Evolutionary conservation across 2,329 filamentous ascomycete genomes (phyloP), one percentile per base, ranked within the genome.

Genomic region (Xylaria hypoxylon): DNA sequence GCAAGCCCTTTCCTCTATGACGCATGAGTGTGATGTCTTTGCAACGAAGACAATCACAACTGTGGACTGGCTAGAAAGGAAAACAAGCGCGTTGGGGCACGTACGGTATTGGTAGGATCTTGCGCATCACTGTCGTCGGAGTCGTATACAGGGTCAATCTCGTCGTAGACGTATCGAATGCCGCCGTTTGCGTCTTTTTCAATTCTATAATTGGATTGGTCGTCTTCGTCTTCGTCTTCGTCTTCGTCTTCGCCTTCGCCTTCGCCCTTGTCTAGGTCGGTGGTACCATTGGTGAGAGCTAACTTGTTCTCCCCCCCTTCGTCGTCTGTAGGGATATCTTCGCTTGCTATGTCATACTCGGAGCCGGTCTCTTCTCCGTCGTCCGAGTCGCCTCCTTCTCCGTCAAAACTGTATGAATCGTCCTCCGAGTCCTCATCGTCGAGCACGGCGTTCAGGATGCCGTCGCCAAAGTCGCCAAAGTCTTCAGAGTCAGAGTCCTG

Each of bases 121-220:
- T 91, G 89, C 3, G 90, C 90, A 78, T 97, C 95, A 2, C 92
- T 92, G 77, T 97, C 95, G 80, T 99, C 96, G 1, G 94, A 97
- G 77, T 98, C 96, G 80, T 99, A 97, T 60, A 94, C 90, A 2
- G 95, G 93, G 72, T 98, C 91, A 70, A 99, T 94, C 77, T 98
- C 96, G 69, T 92, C 88, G 81, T 98, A 99, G 50, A 97, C 86
- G 77, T 97, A 99, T 78, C 96, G 89, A 70, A 90, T 88, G 74
- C 93, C 92, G 67, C 96, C 96, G 81, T 97, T 96, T 72, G 96
- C 95, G 75, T 97, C 96, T 64, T 86, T 91, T 48, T 91, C 85
- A 47, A 90, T 78, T 59, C 81, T 83, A 70, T 87, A 88, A 70
- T 85, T 84, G 63, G 80, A 79, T 24, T 79, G 57, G 35, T 65